These are phyloP conservation scores for Boletus austroedulis DNA, from an alignment of 1,284 basidiomycete genomes.

Conservation along the genomic window DNA sequence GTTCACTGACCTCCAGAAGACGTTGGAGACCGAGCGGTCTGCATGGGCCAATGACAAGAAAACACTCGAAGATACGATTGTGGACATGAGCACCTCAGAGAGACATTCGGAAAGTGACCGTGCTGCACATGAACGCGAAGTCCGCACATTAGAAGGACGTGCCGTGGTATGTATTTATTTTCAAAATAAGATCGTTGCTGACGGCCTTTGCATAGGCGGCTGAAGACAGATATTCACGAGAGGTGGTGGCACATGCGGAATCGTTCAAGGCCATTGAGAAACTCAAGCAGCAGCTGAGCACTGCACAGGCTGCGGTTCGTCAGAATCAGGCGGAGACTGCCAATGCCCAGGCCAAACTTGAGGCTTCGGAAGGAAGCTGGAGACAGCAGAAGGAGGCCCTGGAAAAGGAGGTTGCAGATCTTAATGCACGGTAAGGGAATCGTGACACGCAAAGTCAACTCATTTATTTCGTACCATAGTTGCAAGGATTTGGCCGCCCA, in stretches of 20 bases:
- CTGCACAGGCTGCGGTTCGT: slow-evolving; percentile 50
- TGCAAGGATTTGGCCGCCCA: slow-evolving; percentile 75
- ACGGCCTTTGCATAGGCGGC: slow-evolving; percentile 49
- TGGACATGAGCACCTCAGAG: slow-evolving; percentile 70
- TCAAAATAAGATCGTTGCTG: too few species aligned
- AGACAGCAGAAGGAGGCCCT: slow-evolving; percentile 71
- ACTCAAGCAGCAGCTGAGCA: slow-evolving; percentile 61
- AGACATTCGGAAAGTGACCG: slow-evolving; percentile 63
- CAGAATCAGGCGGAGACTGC: slow-evolving; percentile 61
- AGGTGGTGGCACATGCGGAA: slow-evolving; percentile 81
- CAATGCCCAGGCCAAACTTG: slow-evolving; percentile 71
- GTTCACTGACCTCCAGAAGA: slow-evolving; percentile 58
- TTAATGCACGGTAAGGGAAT: slow-evolving; percentile 58
- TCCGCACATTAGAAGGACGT: slow-evolving; percentile 63
- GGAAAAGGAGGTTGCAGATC: slow-evolving; percentile 72
- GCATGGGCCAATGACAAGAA: slow-evolving; percentile 79
- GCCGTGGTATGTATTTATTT: slow-evolving; percentile 51
- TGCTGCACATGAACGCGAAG: slow-evolving; percentile 58
- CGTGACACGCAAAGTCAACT: not conserved
- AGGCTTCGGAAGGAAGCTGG: slow-evolving; percentile 76
- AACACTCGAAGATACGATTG: slow-evolving; percentile 72
- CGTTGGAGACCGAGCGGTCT: slow-evolving; percentile 61
- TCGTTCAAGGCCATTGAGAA: slow-evolving; percentile 69
- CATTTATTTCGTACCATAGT: slow-evolving; percentile 39
- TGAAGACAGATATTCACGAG: slow-evolving; percentile 76